These are phyloP conservation scores for Auricularia auricula-judae DNA, from an alignment of 768 basidiomycete species.

Conservation along the genomic window DNA sequence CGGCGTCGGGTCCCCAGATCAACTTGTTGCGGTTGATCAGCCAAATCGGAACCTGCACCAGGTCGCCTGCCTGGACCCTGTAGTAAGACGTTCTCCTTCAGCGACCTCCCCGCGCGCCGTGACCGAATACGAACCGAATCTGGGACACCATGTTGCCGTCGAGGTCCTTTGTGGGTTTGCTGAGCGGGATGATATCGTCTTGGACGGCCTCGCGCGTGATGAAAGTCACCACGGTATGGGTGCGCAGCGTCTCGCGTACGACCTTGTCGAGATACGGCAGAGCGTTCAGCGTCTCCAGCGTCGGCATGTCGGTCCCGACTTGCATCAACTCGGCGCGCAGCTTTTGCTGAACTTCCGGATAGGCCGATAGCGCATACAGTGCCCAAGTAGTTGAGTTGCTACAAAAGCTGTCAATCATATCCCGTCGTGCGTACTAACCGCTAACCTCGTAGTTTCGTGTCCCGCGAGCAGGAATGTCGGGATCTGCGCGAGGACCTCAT, in stretches of 20 bases:
- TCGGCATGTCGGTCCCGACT: conserved; percentile 6
- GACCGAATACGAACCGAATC: conserved; percentile 8
- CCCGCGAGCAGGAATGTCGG: conserved; percentile 47
- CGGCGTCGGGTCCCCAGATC: too few relatives aligned
- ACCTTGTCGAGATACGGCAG: conserved; percentile 52
- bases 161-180: conserved; percentile 18
- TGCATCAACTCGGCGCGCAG: conserved; percentile 11
- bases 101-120: too few relatives aligned
- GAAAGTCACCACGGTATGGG: conserved; percentile 46
- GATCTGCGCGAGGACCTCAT: conserved; percentile 30
- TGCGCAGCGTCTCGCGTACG: conserved; percentile 43
- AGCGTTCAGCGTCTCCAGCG: conserved; percentile 22
- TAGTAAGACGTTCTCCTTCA: too few relatives aligned
- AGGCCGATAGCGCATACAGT: conserved; percentile 22
- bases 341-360: conserved; percentile 20
- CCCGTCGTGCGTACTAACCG: too few relatives aligned
- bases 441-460: conserved; percentile 17
- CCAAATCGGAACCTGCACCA: too few relatives aligned
- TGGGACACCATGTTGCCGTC: conserved; percentile 9
- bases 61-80: too few relatives aligned
- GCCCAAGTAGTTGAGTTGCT: conserved; percentile 19
- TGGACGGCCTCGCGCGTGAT: conserved; percentile 19
- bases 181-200: conserved; percentile 44
- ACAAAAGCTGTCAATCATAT: too few relatives aligned
- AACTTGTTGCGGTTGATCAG: too few relatives aligned